Base-by-base conservation (phyloP, 2,329 filamentous ascomycete genomes). In the Thielaviopsis musarum region DNA sequence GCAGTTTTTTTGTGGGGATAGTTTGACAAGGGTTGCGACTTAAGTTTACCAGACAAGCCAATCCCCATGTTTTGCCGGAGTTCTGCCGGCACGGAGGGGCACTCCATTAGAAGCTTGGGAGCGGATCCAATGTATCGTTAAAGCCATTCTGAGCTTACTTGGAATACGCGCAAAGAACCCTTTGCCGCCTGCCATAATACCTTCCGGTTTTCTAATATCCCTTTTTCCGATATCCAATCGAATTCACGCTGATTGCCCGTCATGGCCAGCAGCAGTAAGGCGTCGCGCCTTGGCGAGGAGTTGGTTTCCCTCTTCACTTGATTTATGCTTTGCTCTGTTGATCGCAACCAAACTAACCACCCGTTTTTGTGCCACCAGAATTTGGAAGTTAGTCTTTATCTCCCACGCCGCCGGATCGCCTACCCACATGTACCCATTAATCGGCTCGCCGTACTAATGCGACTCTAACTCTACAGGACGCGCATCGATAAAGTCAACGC, bases 401-500 rank as follows among this genome's bases (percentile, higher is more conserved):
- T 22, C 48, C 53, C 28, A 38, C 51, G 24, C 22, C 34, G 26
- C 22, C 41, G n/a, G 19, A 41, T 51, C 38, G n/a, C 15, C 13
- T 19, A 19, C 52, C 30, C 24, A 38, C 51, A 52, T 28, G 19
- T 28, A 24, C 21, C 48, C 22, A 49, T 49, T 5, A 49, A 49
- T 49, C n/a, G 45, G n/a, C 45, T 49, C 45, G 45, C 17, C 28
- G 54, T 54, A 13, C 52, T 17, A 58, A 58, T 54, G 52, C 53
- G 30, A 52, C 49, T 38, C 30, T 51, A 34, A 48, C 24, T 41
- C 53, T 17, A 53, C 70, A 97, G 91, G 75, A 94, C 88, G 62
- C 86, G 90, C 68, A 86, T 96, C 68, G 91, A 97, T 74, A 97
- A 97, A 74, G 90, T 97, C 75, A 96, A 96, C 73, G 89, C 93